Conservation (phyloP, 768 basidiomycete genomes). For the Phallus indusiatus region DNA sequence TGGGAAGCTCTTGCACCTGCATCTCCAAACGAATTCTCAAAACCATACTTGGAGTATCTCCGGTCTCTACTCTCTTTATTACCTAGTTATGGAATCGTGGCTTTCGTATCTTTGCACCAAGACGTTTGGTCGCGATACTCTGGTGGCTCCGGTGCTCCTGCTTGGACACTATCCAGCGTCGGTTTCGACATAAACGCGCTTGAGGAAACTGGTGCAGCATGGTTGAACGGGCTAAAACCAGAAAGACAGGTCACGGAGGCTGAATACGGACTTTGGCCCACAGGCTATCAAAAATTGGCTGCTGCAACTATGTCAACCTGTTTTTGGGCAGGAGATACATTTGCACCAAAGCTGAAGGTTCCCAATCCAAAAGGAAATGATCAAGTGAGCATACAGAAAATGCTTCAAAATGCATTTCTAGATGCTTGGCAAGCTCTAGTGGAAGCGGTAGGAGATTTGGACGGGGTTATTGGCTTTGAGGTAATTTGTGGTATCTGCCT, state of each 20-base stretch:
- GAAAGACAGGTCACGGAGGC: constrained; percentile 59
- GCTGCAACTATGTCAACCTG: constrained; percentile 90
- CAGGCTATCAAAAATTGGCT: constrained; percentile 89
- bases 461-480: constrained; percentile 84
- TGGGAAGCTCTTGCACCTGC: constrained; percentile 97
- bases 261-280: constrained; percentile 85
- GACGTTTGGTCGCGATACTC: constrained; percentile 95
- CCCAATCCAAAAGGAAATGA: constrained; percentile 33
- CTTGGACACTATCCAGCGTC: constrained; percentile 82
- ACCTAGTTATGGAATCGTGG: constrained; percentile 61
- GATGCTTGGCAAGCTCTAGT: constrained; percentile 66
- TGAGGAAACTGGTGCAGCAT: constrained; percentile 79
- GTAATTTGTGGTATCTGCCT: constrained; percentile 29
- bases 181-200: constrained; percentile 79
- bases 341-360: constrained; percentile 66
- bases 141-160: constrained; percentile 93
- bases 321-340: constrained; percentile 89
- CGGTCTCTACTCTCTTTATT: constrained; percentile 56
- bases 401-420: constrained; percentile 74
- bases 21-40: constrained; percentile 5
- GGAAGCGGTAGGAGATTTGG: constrained; percentile 57
- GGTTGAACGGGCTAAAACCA: constrained; percentile 70
- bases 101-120: constrained; percentile 80
- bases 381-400: constrained; percentile 62
- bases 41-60: constrained; percentile 65